Evolutionary conservation across 352 stramenopile species (phyloP), one percentile per base, ranked within the genome.

Genomic region (Globisporangium splendens): DNA sequence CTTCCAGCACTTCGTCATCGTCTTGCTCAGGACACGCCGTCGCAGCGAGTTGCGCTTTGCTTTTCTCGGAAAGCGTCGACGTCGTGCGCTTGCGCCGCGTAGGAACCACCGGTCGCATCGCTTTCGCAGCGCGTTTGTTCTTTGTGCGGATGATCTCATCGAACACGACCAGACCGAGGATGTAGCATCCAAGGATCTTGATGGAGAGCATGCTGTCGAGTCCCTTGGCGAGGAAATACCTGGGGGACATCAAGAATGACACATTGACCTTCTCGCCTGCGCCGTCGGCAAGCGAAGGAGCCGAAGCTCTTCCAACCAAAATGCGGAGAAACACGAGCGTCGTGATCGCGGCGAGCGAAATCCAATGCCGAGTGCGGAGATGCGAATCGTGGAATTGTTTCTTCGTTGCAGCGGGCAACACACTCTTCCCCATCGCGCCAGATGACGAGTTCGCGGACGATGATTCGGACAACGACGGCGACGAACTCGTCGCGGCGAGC

Each of bases 1-100:
- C 79, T 49, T 88, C 75, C 6, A 91, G 35, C 17, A 71, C 65
- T 51, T 78, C 72, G 31, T 88, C 75, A 20, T 86, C 76, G 14
- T 85, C 68, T 42, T 76, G 66, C 15, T 46, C 46, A 17, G 21
- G 8, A 21, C 55, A 42, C 15, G 24, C 43, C 28, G 33, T 28
- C 44, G 43, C 24, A 21, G 31, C 21, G n/a, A 28, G 24, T 21
- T 33, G 18, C n/a, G 17, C 39, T 44, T 44, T 44, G 39, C 39
- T 44, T 44, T 44, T 44, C 31, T 46, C 21, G 0, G 39, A 10
- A 1, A 50, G 33, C 2, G 53, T 51, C 22, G 49, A 50, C 17
- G 41, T 24, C 21, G 38, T n/a, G 8, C 22, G 39, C 39, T 24
- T 3, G 8, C 15, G 51, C 3, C n/a, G 21, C 20, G 11, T 15